Conservation (phyloP, 2,329 filamentous ascomycete genomes). For the Aspergillus pseudoviridinutans region DNA sequence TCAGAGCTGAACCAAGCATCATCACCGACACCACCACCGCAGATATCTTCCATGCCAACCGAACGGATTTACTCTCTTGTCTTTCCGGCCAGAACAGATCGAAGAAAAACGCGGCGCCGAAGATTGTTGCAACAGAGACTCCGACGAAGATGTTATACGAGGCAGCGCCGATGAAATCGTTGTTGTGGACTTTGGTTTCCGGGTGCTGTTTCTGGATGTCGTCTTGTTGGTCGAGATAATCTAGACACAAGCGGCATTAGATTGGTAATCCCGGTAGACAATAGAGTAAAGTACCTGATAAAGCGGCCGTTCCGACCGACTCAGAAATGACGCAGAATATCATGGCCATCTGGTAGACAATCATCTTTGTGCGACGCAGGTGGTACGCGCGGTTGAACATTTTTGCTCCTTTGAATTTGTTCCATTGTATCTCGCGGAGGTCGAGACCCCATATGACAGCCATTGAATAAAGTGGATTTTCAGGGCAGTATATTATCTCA, state of each 20-base stretch:
- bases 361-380: constrained; percentile 55
- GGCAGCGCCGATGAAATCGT: constrained; percentile 53
- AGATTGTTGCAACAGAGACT: constrained; percentile 55
- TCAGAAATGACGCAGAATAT: constrained; percentile 56
- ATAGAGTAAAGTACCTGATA: constrained; percentile 43
- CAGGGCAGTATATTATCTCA: too few species aligned
- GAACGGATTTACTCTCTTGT: constrained; percentile 46
- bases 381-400: constrained; percentile 57
- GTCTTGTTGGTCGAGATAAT: constrained; percentile 54
- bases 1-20: constrained; percentile 44
- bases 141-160: constrained; percentile 59
- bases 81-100: constrained; percentile 59
- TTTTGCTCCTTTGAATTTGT: constrained; percentile 54
- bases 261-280: neutral
- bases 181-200: constrained; percentile 48
- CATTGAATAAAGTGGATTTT: constrained; percentile 23
- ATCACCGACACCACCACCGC: constrained; percentile 48
- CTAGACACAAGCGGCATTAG: constrained; percentile 23
- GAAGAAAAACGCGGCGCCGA: constrained; percentile 59
- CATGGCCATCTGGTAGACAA: constrained; percentile 58
- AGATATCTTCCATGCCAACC: constrained; percentile 53
- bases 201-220: constrained; percentile 41
- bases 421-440: constrained; percentile 55
- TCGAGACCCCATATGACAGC: constrained; percentile 56
- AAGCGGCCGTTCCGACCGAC: constrained; percentile 52